Percentiles rank a stretch among this genome's conserved stretches.
Evolutionary conservation across 768 basidiomycete genomes (phyloP).

Genomic region (Leucosporidium yakuticum): DNA sequence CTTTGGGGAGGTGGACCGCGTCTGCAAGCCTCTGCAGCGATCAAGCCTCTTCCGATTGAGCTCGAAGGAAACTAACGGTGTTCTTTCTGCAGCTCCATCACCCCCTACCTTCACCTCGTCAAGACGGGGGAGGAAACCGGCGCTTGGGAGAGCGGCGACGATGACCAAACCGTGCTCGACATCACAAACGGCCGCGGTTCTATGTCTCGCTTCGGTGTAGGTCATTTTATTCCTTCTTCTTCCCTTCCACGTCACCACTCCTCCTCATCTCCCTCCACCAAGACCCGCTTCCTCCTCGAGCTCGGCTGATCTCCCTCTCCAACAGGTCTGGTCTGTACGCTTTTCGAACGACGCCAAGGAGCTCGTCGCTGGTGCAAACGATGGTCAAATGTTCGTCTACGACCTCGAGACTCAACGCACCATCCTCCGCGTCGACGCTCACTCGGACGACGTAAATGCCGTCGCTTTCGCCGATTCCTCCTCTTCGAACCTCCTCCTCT

Average conservation of each 20-base stretch:
- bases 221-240: neutral
- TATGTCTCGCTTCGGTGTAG: too few relatives aligned
- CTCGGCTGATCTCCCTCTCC: slow-evolving; percentile 46
- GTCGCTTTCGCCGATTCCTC: slow-evolving; percentile 83
- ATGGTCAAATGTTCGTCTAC: slow-evolving; percentile 55
- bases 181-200: slow-evolving; percentile 20
- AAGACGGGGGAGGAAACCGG: slow-evolving; percentile 34
- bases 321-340: slow-evolving; percentile 85
- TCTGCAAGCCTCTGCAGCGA: too few relatives aligned
- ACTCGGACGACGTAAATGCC: slow-evolving; percentile 84
- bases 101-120: slow-evolving; percentile 42
- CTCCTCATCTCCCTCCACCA: slow-evolving; percentile 53
- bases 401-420: slow-evolving; percentile 74
- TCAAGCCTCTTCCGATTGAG: too few relatives aligned
- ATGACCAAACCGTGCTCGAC: slow-evolving; percentile 38
- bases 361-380: slow-evolving; percentile 78
- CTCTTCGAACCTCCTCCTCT: slow-evolving; percentile 89
- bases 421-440: slow-evolving; percentile 79
- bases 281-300: slow-evolving; percentile 43
- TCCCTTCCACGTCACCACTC: slow-evolving; percentile 58
- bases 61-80: too few relatives aligned
- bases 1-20: too few relatives aligned
- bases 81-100: slow-evolving; percentile 49
- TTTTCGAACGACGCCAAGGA: slow-evolving; percentile 96
- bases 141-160: neutral